Conservation (phyloP, 257 asterid species). For the Solanum dulcamara region DNA sequence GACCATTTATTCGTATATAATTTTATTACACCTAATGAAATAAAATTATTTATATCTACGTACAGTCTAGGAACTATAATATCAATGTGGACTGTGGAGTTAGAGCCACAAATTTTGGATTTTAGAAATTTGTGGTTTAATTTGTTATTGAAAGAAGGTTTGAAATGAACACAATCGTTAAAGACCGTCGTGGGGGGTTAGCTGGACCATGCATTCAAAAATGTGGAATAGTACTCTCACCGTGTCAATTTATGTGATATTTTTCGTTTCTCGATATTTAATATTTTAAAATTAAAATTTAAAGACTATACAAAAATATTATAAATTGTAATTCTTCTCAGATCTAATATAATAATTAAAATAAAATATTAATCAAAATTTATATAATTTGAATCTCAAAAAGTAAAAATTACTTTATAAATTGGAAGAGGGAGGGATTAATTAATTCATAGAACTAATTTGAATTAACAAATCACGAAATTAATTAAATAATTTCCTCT, state of each 20-base stretch:
- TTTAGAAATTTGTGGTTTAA: not conserved
- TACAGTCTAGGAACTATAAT: not conserved
- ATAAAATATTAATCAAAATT: not conserved
- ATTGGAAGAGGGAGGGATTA: too few relatives aligned
- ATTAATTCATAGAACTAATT: too few relatives aligned
- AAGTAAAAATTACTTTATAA: not conserved
- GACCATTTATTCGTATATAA: conserved; percentile 2
- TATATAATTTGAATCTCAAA: not conserved
- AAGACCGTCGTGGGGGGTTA: not conserved
- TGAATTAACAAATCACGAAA: too few relatives aligned
- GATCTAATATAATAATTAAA: not conserved
- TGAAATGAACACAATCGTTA: not conserved
- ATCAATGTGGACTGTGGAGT: too few relatives aligned
- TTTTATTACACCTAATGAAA: not conserved
- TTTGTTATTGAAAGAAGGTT: not conserved
- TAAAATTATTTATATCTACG: not conserved
- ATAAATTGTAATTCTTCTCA: not conserved
- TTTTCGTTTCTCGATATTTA: not conserved
- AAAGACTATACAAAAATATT: not conserved
- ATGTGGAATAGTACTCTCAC: not conserved
- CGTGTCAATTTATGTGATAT: not conserved
- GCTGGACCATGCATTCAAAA: not conserved
- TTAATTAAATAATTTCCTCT: too few relatives aligned
- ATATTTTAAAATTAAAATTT: not conserved
- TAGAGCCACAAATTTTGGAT: too few relatives aligned